Evolutionary conservation across 2,329 filamentous ascomycete genomes (phyloP), one percentile per base, ranked within the genome.

Genomic region (Pseudocercospora crystallina): DNA sequence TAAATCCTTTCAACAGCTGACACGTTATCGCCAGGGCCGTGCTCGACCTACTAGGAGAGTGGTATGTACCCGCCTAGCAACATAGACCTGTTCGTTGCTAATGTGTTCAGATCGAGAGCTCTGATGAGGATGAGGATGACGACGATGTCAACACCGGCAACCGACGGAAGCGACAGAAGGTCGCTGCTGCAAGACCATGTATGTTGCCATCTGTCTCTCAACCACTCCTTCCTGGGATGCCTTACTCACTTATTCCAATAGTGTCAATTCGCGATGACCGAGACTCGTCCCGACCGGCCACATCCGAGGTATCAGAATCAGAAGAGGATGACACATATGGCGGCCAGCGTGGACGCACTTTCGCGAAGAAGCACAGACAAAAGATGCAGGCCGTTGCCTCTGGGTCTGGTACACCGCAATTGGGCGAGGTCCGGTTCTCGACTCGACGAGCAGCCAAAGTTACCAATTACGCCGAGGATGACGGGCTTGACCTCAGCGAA

Each of bases 371-470:
- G 69, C 88, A 89, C 62, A 77, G 78, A 54, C 84, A 86, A 54
- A 82, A 87, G 65, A 77, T 85, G 51, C 81, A 90, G 66, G 74
- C 77, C 52, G 54, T 58, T 13, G 80, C 84, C 17, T 81, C 76
- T 42, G 79, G 85, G 33, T 65, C 69, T 62, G 80, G 83, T 10
- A 80, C 82, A 35, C 80, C 87, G 7, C 78, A 84, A 5, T 81
- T 86, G 61, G 81, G 82, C 50, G 91, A 96, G 73, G 89, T 96
- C 66, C 87, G 92, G 58, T 96, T 95, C 81, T 96, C 91, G 5
- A 94, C 86, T 47, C 82, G 92, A 53, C 87, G 89, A 57, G 89
- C 90, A 47, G 87, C 87, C 11, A 89, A 89, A 67, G 76, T 86
- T 41, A 80, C 80, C 5, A 86, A 80, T 54, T 86, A 87, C 66